Base-by-base conservation (phyloP, 768 basidiomycete species). In the Boletus pseudo-olivaceus region DNA sequence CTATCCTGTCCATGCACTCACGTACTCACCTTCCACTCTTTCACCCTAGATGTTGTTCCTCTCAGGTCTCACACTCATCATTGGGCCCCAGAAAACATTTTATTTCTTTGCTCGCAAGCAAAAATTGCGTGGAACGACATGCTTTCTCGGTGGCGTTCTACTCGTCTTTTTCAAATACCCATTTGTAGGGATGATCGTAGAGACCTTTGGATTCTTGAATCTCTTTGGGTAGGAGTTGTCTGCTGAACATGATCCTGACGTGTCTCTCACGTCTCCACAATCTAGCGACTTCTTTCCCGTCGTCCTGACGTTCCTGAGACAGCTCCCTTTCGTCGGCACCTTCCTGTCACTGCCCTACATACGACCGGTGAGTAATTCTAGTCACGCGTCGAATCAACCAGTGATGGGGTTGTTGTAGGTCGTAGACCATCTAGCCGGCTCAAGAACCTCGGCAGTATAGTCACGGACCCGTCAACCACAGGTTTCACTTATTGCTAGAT, bases 281-380 rank as follows among this genome's bases (percentile, higher is more conserved):
- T 38, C 43, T 74, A 98, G 96, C 42, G 96, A 98, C 74, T 99
- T 99, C 79, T 98, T 98, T 83, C 97, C 97, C 7, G 97, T 98
- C 56, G 88, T 99, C 51, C 77, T 99, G 47, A 94, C 93, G n/a
- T 98, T 98, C 79, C 74, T 98, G 58, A 82, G 95, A 52, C 96
- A 98, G 74, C 69, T 98, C 43, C 96, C 97, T 5, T 85, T 97
- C 59, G 80, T 99, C 53, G 96, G 97, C 27, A 91, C 85, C 0
- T 71, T 90, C 57, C 73, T 99, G 45, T 88, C 89, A 5, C 67
- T 98, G 58, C 95, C 97, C 1, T 95, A 90, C 67, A 85, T 98
- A 64, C 78, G 90, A 66, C 78, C 80, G 52, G 96, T 97, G 67
- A 74, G 84, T 60, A 20, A 19, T 30, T 7, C 14, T 26, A 1